Conservation (phyloP, 345 rosid species). For the Physaria fendleri region DNA sequence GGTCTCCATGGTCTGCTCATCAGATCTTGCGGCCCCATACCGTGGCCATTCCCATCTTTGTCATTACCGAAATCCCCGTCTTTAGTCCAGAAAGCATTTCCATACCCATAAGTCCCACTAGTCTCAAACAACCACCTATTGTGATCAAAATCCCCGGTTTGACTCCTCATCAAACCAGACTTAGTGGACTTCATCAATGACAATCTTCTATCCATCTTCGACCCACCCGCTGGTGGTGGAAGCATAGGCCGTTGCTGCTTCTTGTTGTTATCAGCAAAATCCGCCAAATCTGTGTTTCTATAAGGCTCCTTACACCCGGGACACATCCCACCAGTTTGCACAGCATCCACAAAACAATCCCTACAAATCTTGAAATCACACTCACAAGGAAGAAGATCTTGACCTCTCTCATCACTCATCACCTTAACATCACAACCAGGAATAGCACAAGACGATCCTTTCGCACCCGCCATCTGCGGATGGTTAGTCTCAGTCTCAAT, state of each 20-base stretch:
- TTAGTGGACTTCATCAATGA: conserved; percentile 87
- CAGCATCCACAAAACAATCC: conserved; percentile 90
- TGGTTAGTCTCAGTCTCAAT: conserved; percentile 80
- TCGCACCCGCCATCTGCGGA: conserved; percentile 98
- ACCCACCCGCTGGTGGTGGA: conserved; percentile 68
- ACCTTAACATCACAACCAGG: conserved; percentile 94
- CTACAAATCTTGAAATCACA: conserved; percentile 94
- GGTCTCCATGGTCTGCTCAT: conserved; percentile 98
- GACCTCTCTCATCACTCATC: conserved; percentile 86
- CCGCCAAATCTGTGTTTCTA: conserved; percentile 73
- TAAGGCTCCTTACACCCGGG: conserved; percentile 93
- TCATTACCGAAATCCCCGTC: conserved; percentile 70
- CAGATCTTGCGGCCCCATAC: conserved; percentile 64
- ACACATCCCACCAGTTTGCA: conserved; percentile 71
- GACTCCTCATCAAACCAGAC: conserved; percentile 88
- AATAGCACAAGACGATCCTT: conserved; percentile 83
- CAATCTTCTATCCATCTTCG: conserved; percentile 88
- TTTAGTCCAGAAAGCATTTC: conserved; percentile 96
- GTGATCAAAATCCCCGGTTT: conserved; percentile 94
- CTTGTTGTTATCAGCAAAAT: conserved; percentile 47
- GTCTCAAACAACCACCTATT: conserved; percentile 97
- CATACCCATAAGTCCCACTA: conserved; percentile 89
- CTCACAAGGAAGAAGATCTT: conserved; percentile 86
- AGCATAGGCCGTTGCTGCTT: conserved; percentile 48
- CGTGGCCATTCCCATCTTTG: conserved; percentile 56